Conservation (phyloP, 768 basidiomycete species). For the Galerina sulciceps region DNA sequence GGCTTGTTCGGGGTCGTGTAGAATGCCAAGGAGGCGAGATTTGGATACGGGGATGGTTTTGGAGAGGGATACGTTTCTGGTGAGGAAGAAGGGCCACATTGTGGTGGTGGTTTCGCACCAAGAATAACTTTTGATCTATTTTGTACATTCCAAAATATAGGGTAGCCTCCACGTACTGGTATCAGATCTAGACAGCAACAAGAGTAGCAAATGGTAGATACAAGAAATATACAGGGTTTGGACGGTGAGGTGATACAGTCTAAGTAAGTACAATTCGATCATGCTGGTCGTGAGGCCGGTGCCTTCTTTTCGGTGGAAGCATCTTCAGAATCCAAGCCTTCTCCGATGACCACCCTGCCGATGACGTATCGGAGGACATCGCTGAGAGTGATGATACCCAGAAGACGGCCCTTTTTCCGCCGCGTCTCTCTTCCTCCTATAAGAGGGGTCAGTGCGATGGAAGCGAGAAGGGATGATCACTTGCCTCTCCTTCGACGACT, state of each 20-base stretch:
- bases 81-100: conserved; percentile 37
- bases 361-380: conserved; percentile 88
- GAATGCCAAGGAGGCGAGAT: conserved; percentile 25
- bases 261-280: background rate
- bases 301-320: conserved; percentile 13
- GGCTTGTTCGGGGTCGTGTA: conserved; percentile 36
- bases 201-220: conserved; percentile 10
- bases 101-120: background rate
- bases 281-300: conserved; percentile 6
- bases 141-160: no score
- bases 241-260: conserved; percentile 7
- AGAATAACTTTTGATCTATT: no score
- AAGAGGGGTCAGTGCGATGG: background rate
- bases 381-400: conserved; percentile 88
- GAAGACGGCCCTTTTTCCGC: conserved; percentile 82
- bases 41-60: conserved; percentile 27
- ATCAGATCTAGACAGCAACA: background rate
- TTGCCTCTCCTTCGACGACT: conserved; percentile 90
- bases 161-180: background rate
- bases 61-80: conserved; percentile 25
- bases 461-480: conserved; percentile 18
- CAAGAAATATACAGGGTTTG: background rate
- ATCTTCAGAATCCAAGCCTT: conserved; percentile 37
- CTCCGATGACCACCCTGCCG: conserved; percentile 60
- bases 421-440: conserved; percentile 80